These are phyloP conservation scores for Ophiostoma sp. DNA, from an alignment of 2,329 filamentous ascomycete species.

Conservation along the genomic window DNA sequence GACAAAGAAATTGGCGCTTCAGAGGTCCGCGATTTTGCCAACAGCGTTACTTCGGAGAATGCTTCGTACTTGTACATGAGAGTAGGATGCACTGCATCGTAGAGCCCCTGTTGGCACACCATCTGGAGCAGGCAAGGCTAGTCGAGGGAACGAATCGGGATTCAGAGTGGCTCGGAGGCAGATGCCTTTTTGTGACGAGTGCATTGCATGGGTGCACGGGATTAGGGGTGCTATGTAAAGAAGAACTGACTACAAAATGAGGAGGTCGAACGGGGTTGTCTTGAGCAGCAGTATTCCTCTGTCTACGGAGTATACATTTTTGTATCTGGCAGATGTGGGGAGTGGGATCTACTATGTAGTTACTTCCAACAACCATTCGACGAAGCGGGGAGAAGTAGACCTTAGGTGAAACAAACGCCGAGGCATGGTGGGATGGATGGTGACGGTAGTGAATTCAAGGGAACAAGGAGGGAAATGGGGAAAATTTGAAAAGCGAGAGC, in stretches of 20 bases:
- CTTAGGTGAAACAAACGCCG: not conserved
- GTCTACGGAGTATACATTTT: not conserved
- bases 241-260: not conserved
- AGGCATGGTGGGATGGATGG: not conserved
- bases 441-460: not conserved
- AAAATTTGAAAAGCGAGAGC: not conserved
- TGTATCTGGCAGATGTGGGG: not conserved
- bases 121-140: slow-evolving; percentile 13
- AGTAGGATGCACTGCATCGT: slow-evolving; percentile 1
- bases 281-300: no score
- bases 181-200: slow-evolving; percentile 2
- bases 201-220: not conserved
- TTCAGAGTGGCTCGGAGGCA: slow-evolving; percentile 17
- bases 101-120: slow-evolving; percentile 10
- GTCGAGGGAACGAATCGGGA: slow-evolving; percentile 14
- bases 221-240: not conserved
- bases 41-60: not conserved
- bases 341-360: not conserved
- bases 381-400: not conserved
- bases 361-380: not conserved
- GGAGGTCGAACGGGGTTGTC: no score
- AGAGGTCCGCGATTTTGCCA: not conserved
- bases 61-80: not conserved
- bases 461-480: not conserved
- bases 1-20: not conserved